phyloP scores from a whole-genome alignment of 2,329 filamentous ascomycete genomes.

The Ophiocordyceps camponoti-rufipedis region DNA sequence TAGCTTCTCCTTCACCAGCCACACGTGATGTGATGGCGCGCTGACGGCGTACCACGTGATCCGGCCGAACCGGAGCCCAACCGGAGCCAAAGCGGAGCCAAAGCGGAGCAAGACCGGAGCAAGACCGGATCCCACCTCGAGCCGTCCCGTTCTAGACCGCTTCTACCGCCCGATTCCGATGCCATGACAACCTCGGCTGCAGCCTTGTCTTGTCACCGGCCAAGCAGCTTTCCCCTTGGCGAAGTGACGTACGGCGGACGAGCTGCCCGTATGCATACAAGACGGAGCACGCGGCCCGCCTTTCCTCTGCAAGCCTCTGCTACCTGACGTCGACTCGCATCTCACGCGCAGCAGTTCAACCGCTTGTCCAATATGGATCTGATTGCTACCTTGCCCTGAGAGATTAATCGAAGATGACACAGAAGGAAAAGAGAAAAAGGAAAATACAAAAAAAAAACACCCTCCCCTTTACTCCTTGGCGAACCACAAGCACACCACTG shows the following conservation, averaged over 20 bases:
- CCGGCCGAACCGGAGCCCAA: background rate
- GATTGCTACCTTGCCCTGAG: no score
- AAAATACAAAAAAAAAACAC: no score
- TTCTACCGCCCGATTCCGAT: background rate
- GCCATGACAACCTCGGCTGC: background rate
- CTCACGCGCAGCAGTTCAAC: background rate
- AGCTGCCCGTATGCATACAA: background rate
- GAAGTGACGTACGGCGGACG: no score
- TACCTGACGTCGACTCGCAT: no score
- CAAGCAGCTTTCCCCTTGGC: no score
- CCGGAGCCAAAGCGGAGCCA: background rate
- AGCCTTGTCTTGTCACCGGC: background rate
- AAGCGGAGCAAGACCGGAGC: background rate
- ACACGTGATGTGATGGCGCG: background rate
- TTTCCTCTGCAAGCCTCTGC: background rate
- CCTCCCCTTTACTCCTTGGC: slow-evolving; percentile 25
- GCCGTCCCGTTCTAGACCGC: no score
- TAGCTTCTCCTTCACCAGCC: background rate
- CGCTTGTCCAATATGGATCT: no score
- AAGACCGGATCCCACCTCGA: no score
- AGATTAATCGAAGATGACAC: no score
- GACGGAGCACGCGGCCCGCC: background rate
- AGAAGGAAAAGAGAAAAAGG: no score
- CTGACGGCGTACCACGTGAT: background rate
- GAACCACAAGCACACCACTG: slow-evolving; percentile 42